Evolutionary conservation across 2,329 filamentous ascomycete species (phyloP).

Genomic region (Colletotrichum filicis): DNA sequence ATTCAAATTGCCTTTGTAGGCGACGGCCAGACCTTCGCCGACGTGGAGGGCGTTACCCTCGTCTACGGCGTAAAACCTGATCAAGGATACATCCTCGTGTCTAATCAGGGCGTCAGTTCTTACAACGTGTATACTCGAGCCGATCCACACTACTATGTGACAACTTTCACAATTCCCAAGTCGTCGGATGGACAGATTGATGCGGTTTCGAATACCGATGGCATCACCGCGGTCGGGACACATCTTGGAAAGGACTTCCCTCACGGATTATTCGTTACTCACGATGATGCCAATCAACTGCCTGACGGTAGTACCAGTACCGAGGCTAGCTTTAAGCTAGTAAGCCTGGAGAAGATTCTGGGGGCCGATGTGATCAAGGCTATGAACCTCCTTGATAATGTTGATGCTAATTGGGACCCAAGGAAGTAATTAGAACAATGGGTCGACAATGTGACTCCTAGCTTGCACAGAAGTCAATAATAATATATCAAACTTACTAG

Average conservation of each 20-base stretch:
- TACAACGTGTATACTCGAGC: constrained; percentile 62
- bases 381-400: constrained; percentile 46
- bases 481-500: background rate
- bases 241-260: constrained; percentile 54
- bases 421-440: constrained; percentile 33
- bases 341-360: constrained; percentile 53
- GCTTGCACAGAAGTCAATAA: background rate
- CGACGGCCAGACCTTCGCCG: constrained; percentile 59
- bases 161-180: constrained; percentile 58
- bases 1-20: constrained; percentile 54
- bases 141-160: constrained; percentile 59
- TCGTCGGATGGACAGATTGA: constrained; percentile 56
- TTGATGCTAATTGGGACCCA: constrained; percentile 54
- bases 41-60: constrained; percentile 65
- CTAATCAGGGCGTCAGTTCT: constrained; percentile 62
- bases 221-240: constrained; percentile 57
- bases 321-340: constrained; percentile 62
- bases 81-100: constrained; percentile 62
- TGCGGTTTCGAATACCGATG: constrained; percentile 64
- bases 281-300: constrained; percentile 65
- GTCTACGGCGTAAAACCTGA: constrained; percentile 55
- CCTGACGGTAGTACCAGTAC: constrained; percentile 55
- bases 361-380: constrained; percentile 41
- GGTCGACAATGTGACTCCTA: background rate
- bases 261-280: constrained; percentile 58